phyloP scores from a whole-genome alignment of 139 green algal species.

The Chlamydomonas sp. region DNA sequence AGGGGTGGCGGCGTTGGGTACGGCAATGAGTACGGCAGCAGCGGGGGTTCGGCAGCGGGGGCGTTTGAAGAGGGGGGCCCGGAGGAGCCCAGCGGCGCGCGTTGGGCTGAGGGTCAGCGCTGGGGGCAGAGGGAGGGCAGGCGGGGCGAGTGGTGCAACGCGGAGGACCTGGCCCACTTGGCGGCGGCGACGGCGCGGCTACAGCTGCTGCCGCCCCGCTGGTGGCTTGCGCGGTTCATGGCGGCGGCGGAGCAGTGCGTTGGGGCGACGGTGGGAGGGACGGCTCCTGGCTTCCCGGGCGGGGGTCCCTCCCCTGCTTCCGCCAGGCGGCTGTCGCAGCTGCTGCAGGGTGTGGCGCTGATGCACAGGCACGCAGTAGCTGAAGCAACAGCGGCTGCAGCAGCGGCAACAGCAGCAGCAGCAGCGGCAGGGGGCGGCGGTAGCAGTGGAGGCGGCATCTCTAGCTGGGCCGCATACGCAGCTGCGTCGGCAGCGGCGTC shows the following conservation, averaged over 20 bases:
- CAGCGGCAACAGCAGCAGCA: background rate
- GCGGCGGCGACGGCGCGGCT: slow-evolving; percentile 19
- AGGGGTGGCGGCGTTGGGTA: background rate
- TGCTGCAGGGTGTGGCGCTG: slow-evolving; percentile 20
- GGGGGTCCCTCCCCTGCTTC: background rate
- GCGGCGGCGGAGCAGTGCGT: background rate
- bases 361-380: background rate
- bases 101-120: background rate
- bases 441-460: background rate
- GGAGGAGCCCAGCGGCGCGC: background rate
- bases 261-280: too few relatives aligned
- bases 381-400: background rate
- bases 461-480: background rate
- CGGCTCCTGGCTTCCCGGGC: too few relatives aligned
- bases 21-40: background rate
- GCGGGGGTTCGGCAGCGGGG: background rate
- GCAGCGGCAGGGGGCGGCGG: background rate
- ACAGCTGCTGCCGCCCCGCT: slow-evolving; percentile 9
- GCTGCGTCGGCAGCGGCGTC: background rate
- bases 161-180: slow-evolving; percentile 22
- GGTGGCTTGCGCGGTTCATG: slow-evolving; percentile 11
- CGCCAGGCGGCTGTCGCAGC: slow-evolving; percentile 13
- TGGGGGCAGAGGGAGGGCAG: background rate
- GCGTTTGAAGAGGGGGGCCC: background rate
- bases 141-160: background rate